Percentiles rank a stretch among this genome's conserved stretches.
Conservation (phyloP, 805 yeast genomes). For the Yamadazyma takamatsuzukensis region DNA sequence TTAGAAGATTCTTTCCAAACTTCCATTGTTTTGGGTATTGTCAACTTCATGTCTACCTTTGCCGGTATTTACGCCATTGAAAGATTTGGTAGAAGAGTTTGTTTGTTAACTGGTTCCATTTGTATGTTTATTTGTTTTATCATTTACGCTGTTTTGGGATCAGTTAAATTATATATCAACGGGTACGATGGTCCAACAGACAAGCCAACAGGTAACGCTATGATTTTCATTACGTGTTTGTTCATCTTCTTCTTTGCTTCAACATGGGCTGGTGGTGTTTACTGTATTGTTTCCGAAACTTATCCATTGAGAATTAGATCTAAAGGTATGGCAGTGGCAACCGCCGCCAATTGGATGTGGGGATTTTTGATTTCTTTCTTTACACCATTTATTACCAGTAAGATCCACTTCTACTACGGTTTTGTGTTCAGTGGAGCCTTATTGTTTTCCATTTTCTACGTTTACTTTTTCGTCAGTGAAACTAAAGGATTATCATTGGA, state of each 20-base stretch:
- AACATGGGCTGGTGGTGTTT: conserved; percentile 71
- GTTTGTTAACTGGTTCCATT: conserved; percentile 41
- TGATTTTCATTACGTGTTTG: conserved; percentile 63
- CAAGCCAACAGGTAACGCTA: conserved; percentile 53
- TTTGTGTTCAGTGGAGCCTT: conserved; percentile 63
- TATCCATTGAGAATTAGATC: conserved; percentile 64
- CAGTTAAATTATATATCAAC: conserved; percentile 40
- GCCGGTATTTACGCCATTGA: conserved; percentile 51
- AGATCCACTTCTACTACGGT: conserved; percentile 64
- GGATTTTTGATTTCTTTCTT: conserved; percentile 60
- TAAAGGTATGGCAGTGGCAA: conserved; percentile 61
- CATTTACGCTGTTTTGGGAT: conserved; percentile 59
- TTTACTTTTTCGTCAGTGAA: conserved; percentile 69
- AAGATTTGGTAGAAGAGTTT: conserved; percentile 44
- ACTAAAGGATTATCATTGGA: conserved; percentile 80
- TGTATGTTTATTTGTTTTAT: conserved; percentile 55
- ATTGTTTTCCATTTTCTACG: conserved; percentile 61
- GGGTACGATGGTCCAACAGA: conserved; percentile 37
- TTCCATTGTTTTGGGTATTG: conserved; percentile 51
- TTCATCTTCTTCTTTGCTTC: conserved; percentile 65
- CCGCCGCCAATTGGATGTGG: conserved; percentile 64
- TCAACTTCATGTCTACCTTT: conserved; percentile 53
- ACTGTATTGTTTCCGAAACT: conserved; percentile 61
- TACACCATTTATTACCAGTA: conserved; percentile 60
- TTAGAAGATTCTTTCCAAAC: conserved; percentile 50